A percentile compares a stretch with the other conserved stretches of the same genome.
Conservation (phyloP, 2,329 filamentous ascomycete genomes). For the Claviceps pusilla region DNA sequence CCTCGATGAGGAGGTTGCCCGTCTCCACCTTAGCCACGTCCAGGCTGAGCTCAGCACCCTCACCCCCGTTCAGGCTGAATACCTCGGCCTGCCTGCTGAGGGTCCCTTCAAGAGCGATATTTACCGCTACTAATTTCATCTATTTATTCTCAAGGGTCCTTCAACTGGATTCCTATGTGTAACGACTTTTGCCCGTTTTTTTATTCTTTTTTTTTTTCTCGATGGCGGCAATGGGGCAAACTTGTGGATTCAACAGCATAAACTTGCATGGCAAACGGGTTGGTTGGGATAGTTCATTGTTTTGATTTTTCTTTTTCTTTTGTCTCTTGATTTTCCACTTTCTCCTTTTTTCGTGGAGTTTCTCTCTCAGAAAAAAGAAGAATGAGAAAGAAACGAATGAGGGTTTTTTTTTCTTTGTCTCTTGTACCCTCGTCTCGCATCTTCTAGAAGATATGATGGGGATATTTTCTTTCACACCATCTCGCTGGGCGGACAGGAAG, state of each 20-base stretch:
- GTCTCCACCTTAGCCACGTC: slow-evolving; percentile 82
- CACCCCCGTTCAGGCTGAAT: slow-evolving; percentile 77
- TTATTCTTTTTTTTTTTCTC: slow-evolving; percentile 10
- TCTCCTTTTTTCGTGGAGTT: background rate
- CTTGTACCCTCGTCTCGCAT: slow-evolving; percentile 3
- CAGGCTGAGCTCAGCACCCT: slow-evolving; percentile 88
- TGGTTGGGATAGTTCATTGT: slow-evolving; percentile 13
- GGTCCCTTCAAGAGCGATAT: slow-evolving; percentile 95
- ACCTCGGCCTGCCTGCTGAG: slow-evolving; percentile 71
- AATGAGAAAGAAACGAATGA: background rate
- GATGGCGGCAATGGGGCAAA: slow-evolving; percentile 20
- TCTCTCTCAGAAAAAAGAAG: background rate
- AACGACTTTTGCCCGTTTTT: slow-evolving; percentile 19
- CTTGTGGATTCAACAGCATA: slow-evolving; percentile 30
- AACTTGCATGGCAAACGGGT: slow-evolving; percentile 25
- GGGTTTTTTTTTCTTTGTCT: slow-evolving; percentile 7
- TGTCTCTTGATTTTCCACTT: background rate
- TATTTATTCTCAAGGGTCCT: slow-evolving; percentile 23
- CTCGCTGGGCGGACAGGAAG: slow-evolving; percentile 15
- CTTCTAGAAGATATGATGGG: slow-evolving; percentile 6
- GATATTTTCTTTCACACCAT: slow-evolving; percentile 3
- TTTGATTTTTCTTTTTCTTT: slow-evolving; percentile 8
- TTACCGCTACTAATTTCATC: slow-evolving; percentile 30
- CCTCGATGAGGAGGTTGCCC: slow-evolving; percentile 94
- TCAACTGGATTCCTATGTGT: slow-evolving; percentile 25